Conservation (phyloP, 169 alveolate species). For the Blepharisma undulans region DNA sequence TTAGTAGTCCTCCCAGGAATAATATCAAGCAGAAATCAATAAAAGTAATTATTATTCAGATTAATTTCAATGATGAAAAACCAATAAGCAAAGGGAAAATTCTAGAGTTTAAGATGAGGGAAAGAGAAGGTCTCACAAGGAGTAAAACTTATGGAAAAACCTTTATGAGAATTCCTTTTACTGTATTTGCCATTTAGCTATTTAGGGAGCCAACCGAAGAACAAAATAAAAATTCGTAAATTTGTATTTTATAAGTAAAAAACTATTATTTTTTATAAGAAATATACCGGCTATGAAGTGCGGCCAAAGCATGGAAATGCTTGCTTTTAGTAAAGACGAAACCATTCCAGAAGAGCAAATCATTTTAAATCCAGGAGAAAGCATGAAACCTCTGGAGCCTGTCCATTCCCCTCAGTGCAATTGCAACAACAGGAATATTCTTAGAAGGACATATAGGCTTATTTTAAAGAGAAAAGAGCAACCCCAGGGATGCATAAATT, state of each 20-base stretch:
- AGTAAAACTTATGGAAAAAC: not conserved
- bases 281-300: not conserved
- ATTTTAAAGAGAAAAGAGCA: not conserved
- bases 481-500: not conserved
- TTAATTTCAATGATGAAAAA: not conserved
- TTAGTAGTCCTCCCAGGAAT: not conserved
- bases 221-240: not conserved
- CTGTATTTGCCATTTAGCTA: not conserved
- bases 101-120: not conserved
- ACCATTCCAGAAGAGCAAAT: not conserved
- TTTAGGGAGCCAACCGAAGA: not conserved
- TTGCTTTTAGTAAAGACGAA: not conserved
- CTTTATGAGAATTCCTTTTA: not conserved
- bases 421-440: not conserved
- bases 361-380: not conserved
- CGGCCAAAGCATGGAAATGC: not conserved
- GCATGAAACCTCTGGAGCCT: not conserved
- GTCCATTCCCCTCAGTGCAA: conserved; percentile 14
- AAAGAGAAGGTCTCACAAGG: not conserved
- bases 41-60: not conserved
- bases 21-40: not conserved
- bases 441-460: not conserved
- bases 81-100: not conserved
- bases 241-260: not conserved
- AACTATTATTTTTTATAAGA: not conserved